Evolutionary conservation across 805 yeast species (phyloP).

Genomic region (Lipomyces yamadae): DNA sequence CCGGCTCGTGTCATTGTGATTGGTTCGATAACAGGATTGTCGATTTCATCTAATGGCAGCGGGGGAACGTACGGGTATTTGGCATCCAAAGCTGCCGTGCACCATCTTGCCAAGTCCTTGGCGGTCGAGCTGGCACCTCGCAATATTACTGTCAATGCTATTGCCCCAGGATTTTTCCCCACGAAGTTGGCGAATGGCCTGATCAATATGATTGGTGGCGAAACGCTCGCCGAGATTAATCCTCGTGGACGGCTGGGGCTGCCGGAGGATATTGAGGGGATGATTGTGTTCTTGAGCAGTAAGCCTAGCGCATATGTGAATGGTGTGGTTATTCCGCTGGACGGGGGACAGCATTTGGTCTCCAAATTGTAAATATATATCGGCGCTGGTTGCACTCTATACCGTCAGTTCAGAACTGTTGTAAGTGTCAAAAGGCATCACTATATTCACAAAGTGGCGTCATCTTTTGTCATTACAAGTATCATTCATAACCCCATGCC

Average conservation of each 20-base stretch:
- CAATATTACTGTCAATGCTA: slow-evolving; percentile 68
- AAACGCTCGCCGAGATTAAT: slow-evolving; percentile 53
- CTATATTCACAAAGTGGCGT: not conserved
- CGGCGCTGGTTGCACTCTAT: not conserved
- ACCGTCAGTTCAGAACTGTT: not conserved
- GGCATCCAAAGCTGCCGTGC: slow-evolving; percentile 77
- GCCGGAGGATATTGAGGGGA: slow-evolving; percentile 62
- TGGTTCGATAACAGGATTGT: slow-evolving; percentile 66
- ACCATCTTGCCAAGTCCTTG: slow-evolving; percentile 66
- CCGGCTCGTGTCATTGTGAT: slow-evolving; percentile 69
- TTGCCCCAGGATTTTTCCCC: slow-evolving; percentile 81
- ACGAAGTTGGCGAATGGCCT: slow-evolving; percentile 74
- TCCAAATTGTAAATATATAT: slow-evolving; percentile 40
- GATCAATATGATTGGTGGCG: slow-evolving; percentile 58
- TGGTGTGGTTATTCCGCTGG: slow-evolving; percentile 70
- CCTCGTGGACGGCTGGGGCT: slow-evolving; percentile 69
- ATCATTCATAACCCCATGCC: not conserved
- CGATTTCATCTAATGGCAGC: slow-evolving; percentile 45
- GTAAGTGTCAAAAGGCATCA: not conserved
- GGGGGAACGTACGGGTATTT: slow-evolving; percentile 71
- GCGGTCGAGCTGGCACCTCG: slow-evolving; percentile 69
- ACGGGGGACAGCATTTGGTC: slow-evolving; percentile 66
- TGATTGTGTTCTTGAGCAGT: slow-evolving; percentile 60
- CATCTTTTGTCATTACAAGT: not conserved
- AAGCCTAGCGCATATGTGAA: slow-evolving; percentile 65